A percentile compares a stretch with the other conserved stretches of the same genome.
These are phyloP conservation scores for Microcos paniculata DNA, from an alignment of 345 rosid species.

Conservation along the genomic window DNA sequence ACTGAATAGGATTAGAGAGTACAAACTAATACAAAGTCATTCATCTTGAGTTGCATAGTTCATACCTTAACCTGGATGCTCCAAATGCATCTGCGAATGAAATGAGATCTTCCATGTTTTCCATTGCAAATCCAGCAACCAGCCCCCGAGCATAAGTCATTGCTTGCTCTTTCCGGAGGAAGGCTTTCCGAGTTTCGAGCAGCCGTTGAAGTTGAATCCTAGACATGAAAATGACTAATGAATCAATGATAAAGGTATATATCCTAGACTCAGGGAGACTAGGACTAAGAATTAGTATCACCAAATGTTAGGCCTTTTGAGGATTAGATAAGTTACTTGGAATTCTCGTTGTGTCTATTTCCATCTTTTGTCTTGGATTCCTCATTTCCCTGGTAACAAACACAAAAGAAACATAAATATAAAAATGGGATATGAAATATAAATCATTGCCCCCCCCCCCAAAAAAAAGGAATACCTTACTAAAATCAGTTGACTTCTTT, in stretches of 20 bases:
- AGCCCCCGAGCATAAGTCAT: constrained; percentile 86
- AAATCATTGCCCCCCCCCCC: too few species aligned
- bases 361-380: constrained; percentile 38
- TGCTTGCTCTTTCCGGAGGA: constrained; percentile 79
- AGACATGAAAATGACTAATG: constrained; percentile 17
- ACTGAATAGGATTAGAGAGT: not conserved
- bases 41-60: not conserved
- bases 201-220: constrained; percentile 79
- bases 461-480: constrained; percentile 37
- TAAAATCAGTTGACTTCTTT: constrained; percentile 46
- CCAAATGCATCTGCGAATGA: constrained; percentile 78
- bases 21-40: too few species aligned
- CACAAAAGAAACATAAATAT: constrained; percentile 11
- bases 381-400: constrained; percentile 32
- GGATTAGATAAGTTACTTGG: constrained; percentile 49
- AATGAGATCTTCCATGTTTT: constrained; percentile 68
- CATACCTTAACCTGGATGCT: constrained; percentile 70
- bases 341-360: constrained; percentile 51
- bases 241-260: constrained; percentile 13
- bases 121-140: constrained; percentile 75
- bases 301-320: constrained; percentile 3
- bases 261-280: not conserved
- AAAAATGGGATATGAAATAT: not conserved
- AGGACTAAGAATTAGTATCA: not conserved
- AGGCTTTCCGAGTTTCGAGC: constrained; percentile 60